These are phyloP conservation scores for Verticillium albo-atrum DNA, from an alignment of 2,329 filamentous ascomycete genomes.

Conservation along the genomic window DNA sequence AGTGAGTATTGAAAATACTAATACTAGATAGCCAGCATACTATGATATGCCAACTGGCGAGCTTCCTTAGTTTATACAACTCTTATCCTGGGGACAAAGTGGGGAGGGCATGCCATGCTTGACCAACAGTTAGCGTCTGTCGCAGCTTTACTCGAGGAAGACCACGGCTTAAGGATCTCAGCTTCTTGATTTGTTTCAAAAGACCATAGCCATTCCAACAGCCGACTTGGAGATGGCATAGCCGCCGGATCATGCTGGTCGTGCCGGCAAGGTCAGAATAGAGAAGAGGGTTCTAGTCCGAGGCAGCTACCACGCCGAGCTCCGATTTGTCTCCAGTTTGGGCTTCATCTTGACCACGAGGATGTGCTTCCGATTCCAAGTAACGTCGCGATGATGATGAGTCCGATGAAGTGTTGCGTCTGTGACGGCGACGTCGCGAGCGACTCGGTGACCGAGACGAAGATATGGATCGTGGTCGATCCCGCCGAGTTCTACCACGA, in stretches of 20 bases:
- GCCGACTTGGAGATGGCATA: not conserved
- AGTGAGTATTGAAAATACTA: too few relatives aligned
- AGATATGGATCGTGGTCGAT: not conserved
- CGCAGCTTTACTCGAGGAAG: not conserved
- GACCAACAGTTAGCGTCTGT: not conserved
- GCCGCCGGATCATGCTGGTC: too few relatives aligned
- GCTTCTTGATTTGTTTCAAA: not conserved
- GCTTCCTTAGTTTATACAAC: too few relatives aligned
- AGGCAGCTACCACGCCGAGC: not conserved
- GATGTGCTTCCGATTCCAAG: conserved; percentile 16
- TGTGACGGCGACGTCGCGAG: conserved; percentile 21
- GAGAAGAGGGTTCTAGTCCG: not conserved
- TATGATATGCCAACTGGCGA: too few relatives aligned
- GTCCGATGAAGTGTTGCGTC: conserved; percentile 47
- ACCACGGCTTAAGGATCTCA: not conserved
- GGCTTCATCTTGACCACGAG: not conserved
- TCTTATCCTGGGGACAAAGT: too few relatives aligned
- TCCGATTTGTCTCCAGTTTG: not conserved
- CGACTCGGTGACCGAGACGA: conserved; percentile 12
- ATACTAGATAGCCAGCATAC: too few relatives aligned
- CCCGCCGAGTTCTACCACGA: not conserved
- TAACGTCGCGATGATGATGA: conserved; percentile 45
- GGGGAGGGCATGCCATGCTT: not conserved
- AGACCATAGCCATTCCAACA: not conserved
- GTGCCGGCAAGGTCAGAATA: not conserved